A percentile compares a stretch with the other conserved stretches of the same genome.
These are phyloP conservation scores for Steccherinum ochraceum DNA, from an alignment of 768 basidiomycete species.

Conservation along the genomic window DNA sequence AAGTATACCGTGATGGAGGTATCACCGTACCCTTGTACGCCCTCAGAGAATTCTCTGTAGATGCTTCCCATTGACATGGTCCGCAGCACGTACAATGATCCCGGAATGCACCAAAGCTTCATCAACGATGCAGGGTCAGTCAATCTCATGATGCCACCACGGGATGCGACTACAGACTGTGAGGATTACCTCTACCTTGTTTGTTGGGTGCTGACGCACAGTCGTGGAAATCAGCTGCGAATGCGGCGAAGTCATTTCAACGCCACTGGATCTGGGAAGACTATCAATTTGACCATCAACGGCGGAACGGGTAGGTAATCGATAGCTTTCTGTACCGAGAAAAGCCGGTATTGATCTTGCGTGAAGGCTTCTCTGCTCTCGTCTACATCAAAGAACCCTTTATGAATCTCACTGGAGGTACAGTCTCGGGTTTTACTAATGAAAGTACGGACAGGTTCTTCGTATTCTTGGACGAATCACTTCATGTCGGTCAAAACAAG, in stretches of 20 bases:
- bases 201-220: too few species aligned
- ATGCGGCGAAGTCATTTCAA: constrained; percentile 80
- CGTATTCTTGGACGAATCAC: constrained; percentile 50
- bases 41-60: background rate
- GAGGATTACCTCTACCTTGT: too few species aligned
- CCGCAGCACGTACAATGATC: constrained; percentile 25
- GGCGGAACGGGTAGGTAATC: constrained; percentile 74
- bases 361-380: constrained; percentile 65
- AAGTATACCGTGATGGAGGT: constrained; percentile 13
- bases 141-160: constrained; percentile 9
- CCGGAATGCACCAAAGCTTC: constrained; percentile 17
- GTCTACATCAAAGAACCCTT: constrained; percentile 57
- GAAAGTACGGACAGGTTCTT: too few species aligned
- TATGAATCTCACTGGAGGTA: too few species aligned
- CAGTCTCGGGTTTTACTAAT: too few species aligned
- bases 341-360: constrained; percentile 82
- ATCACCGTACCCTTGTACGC: constrained; percentile 20
- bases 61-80: too few species aligned
- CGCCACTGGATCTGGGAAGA: constrained; percentile 51
- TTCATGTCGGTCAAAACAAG: constrained; percentile 53
- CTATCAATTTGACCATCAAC: constrained; percentile 71
- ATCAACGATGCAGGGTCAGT: constrained; percentile 26
- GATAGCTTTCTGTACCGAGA: too few species aligned
- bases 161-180: constrained; percentile 84
- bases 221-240: too few species aligned